Percentiles rank a stretch among this genome's conserved stretches.
phyloP scores from a whole-genome alignment of 495 filamentous ascomycete genomes.

The Neurospora tetraspora region DNA sequence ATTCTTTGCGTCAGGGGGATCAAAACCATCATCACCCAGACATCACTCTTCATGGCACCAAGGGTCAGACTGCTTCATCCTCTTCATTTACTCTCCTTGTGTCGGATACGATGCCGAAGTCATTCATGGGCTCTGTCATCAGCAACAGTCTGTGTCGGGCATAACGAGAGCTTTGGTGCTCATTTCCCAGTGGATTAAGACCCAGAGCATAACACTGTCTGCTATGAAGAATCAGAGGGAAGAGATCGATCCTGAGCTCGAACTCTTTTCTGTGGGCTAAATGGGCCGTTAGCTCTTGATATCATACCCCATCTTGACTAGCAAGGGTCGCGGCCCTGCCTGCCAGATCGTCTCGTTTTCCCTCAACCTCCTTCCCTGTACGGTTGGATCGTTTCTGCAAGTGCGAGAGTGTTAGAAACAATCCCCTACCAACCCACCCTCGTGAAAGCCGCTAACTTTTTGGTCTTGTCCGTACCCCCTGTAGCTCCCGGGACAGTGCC shows the following conservation, averaged over 20 bases:
- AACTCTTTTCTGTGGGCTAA: neutral
- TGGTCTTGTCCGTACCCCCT: conserved; percentile 29
- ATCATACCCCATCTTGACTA: conserved; percentile 25
- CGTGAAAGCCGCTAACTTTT: conserved; percentile 31
- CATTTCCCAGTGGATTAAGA: neutral
- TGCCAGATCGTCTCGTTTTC: conserved; percentile 37
- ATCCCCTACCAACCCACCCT: conserved; percentile 30
- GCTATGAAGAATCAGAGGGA: conserved; percentile 8
- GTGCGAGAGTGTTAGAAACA: conserved; percentile 35
- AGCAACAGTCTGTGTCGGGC: neutral
- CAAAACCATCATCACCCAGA: neutral
- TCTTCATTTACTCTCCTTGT: neutral
- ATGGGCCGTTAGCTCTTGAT: conserved; percentile 4
- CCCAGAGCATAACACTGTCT: conserved; percentile 13
- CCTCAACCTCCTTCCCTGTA: conserved; percentile 43
- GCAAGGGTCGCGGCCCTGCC: conserved; percentile 17
- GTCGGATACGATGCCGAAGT: neutral
- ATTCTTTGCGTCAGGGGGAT: neutral
- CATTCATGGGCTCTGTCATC: neutral
- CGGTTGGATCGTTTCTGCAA: conserved; percentile 39
- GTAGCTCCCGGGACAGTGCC: conserved; percentile 37
- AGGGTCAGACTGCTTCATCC: neutral
- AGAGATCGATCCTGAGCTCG: neutral
- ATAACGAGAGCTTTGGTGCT: neutral
- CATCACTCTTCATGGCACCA: neutral